A percentile compares a stretch with the other conserved stretches of the same genome.
phyloP scores from a whole-genome alignment of 139 green algal genomes.

The Picochlorum sp. region DNA sequence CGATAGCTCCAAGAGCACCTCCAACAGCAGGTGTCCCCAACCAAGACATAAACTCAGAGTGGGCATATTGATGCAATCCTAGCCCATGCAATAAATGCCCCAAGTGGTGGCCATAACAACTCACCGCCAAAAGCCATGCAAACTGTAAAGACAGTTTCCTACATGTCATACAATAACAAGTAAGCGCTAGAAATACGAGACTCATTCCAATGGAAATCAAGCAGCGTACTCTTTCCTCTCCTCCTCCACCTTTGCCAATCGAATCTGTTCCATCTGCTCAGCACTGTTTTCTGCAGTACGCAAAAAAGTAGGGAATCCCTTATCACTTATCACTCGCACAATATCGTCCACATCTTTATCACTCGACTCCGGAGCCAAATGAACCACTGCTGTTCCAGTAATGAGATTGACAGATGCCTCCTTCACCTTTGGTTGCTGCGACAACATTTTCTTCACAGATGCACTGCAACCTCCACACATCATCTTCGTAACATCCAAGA shows the following conservation, averaged over 20 bases:
- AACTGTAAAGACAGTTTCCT: constrained; percentile 36
- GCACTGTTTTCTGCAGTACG: constrained; percentile 6
- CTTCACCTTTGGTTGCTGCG: constrained; percentile 31
- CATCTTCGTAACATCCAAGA: constrained; percentile 62
- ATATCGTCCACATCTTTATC: constrained; percentile 1
- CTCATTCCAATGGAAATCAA: no score
- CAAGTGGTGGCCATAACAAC: constrained; percentile 73
- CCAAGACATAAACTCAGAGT: constrained; percentile 44
- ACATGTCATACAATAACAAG: background rate
- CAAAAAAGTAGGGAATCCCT: constrained; percentile 55
- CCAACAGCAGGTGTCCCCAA: constrained; percentile 54
- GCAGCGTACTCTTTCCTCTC: no score
- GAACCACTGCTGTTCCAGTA: constrained; percentile 56
- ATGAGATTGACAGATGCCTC: constrained; percentile 61
- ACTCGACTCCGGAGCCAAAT: constrained; percentile 1
- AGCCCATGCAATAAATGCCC: constrained; percentile 66
- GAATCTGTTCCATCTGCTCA: constrained; percentile 25
- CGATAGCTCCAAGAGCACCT: constrained; percentile 55
- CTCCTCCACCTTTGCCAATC: constrained; percentile 25
- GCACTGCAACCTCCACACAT: constrained; percentile 66
- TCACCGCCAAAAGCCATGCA: constrained; percentile 62
- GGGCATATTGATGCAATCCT: constrained; percentile 32
- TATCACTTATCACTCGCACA: constrained; percentile 42
- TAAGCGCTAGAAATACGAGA: no score
- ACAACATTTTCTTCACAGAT: constrained; percentile 56